Percentiles rank a stretch among this genome's conserved stretches.
Evolutionary conservation across 768 basidiomycete species (phyloP).

Genomic region (Phaeotremella fagi): DNA sequence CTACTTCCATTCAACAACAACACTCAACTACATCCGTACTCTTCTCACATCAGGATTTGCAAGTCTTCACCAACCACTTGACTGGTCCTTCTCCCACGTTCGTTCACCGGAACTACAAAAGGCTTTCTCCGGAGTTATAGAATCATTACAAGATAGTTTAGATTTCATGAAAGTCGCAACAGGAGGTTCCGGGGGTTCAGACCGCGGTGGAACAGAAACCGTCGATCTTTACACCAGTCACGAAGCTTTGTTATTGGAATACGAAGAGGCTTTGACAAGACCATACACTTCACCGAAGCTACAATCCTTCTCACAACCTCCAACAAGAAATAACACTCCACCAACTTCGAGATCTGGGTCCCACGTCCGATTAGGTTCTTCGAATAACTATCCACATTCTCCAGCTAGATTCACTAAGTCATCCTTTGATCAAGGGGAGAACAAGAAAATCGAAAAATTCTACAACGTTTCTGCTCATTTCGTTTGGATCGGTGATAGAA

Average conservation of each 20-base stretch:
- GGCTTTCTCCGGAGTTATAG: constrained; percentile 81
- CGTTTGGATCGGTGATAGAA: constrained; percentile 96
- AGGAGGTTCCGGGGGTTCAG: constrained; percentile 60
- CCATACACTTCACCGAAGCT: constrained; percentile 3
- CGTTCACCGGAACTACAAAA: constrained; percentile 64
- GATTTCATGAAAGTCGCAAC: constrained; percentile 91
- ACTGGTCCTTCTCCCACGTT: constrained; percentile 90
- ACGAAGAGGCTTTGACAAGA: constrained; percentile 87
- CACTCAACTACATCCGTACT: constrained; percentile 84
- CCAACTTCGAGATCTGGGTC: constrained; percentile 49
- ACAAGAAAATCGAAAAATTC: constrained; percentile 49
- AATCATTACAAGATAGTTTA: constrained; percentile 79
- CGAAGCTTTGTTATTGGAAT: constrained; percentile 86
- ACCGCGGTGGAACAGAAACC: constrained; percentile 70
- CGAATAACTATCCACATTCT: constrained; percentile 22
- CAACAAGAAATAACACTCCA: constrained; percentile 19
- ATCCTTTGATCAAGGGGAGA: neutral
- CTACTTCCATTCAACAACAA: constrained; percentile 92
- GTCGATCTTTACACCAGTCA: constrained; percentile 95
- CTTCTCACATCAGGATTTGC: constrained; percentile 90
- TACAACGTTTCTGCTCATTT: constrained; percentile 95
- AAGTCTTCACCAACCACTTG: constrained; percentile 79
- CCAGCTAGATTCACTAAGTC: constrained; percentile 16
- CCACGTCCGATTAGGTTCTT: constrained; percentile 9
- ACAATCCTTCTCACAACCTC: constrained; percentile 16